phyloP scores from a whole-genome alignment of 345 rosid genomes.

The Citrus sp. region DNA sequence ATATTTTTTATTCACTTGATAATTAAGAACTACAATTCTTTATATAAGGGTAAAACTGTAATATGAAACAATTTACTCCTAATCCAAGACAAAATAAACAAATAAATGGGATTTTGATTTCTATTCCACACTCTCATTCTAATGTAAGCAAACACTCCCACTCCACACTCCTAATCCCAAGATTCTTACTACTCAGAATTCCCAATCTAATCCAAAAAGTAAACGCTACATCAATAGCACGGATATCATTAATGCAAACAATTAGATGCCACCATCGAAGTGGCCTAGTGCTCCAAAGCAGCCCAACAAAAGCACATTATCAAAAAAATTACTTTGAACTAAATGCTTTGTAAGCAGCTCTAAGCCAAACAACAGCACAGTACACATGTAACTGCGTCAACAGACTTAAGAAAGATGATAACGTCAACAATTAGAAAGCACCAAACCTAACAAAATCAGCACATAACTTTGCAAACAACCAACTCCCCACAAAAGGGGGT shows the following conservation, averaged over 20 bases:
- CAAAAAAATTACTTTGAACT: background rate
- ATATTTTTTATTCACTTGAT: too few relatives aligned
- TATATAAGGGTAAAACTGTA: too few relatives aligned
- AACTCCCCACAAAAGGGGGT: too few relatives aligned
- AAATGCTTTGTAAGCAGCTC: background rate
- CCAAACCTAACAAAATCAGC: background rate
- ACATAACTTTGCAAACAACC: background rate
- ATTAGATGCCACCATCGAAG: background rate
- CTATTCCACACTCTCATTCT: too few relatives aligned
- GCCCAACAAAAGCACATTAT: background rate
- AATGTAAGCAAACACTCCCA: too few relatives aligned
- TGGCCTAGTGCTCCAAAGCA: background rate
- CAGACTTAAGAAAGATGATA: background rate
- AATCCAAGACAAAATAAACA: too few relatives aligned
- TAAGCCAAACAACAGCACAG: background rate
- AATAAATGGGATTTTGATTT: too few relatives aligned
- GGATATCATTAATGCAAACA: background rate
- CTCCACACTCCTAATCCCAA: too few relatives aligned
- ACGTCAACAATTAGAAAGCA: background rate
- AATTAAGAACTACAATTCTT: too few relatives aligned
- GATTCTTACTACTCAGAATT: rapidly evolving
- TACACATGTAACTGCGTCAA: background rate
- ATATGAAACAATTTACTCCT: too few relatives aligned
- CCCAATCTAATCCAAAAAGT: too few relatives aligned
- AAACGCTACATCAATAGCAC: background rate